Percentiles rank a stretch among this genome's conserved stretches.
Evolutionary conservation across 176 grass and related monocot species (phyloP).

Genomic region (Rhynchospora pubera): DNA sequence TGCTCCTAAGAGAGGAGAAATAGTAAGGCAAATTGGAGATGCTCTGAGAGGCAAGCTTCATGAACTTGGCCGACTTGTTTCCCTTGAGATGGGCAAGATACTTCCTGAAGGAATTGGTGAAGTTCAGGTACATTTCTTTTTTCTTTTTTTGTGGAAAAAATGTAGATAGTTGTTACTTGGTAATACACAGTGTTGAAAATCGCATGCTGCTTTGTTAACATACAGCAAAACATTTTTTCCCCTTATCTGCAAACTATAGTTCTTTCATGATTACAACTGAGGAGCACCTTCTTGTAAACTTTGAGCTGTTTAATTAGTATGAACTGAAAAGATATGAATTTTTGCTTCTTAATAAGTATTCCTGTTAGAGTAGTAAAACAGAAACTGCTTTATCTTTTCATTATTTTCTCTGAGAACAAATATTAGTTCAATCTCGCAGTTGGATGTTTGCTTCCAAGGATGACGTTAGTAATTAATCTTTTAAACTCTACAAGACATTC

Average conservation of each 20-base stretch:
- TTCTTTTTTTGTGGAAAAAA: not conserved
- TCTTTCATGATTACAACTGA: not conserved
- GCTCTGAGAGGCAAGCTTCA: slow-evolving; percentile 78
- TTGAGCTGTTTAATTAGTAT: not conserved
- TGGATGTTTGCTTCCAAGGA: not conserved
- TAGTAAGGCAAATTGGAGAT: slow-evolving; percentile 97
- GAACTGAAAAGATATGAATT: not conserved
- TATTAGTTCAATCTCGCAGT: not conserved
- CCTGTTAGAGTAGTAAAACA: not conserved
- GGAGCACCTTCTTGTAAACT: not conserved
- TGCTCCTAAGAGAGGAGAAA: slow-evolving; percentile 91
- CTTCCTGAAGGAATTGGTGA: slow-evolving; percentile 98
- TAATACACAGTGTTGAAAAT: not conserved
- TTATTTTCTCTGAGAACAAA: not conserved
- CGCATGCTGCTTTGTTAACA: not conserved
- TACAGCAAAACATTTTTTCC: not conserved
- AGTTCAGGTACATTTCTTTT: slow-evolving; percentile 90
- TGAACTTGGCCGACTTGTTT: slow-evolving; percentile 85
- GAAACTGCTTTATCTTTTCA: not conserved
- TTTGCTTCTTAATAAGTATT: not conserved
- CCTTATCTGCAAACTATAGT: not conserved
- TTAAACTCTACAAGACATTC: not conserved
- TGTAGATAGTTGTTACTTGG: not conserved
- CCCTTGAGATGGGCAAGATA: slow-evolving; percentile 99
- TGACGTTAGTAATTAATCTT: not conserved